Evolutionary conservation across 768 basidiomycete genomes (phyloP), one percentile per base, ranked within the genome.

Genomic region (Daedaleopsis nitida): DNA sequence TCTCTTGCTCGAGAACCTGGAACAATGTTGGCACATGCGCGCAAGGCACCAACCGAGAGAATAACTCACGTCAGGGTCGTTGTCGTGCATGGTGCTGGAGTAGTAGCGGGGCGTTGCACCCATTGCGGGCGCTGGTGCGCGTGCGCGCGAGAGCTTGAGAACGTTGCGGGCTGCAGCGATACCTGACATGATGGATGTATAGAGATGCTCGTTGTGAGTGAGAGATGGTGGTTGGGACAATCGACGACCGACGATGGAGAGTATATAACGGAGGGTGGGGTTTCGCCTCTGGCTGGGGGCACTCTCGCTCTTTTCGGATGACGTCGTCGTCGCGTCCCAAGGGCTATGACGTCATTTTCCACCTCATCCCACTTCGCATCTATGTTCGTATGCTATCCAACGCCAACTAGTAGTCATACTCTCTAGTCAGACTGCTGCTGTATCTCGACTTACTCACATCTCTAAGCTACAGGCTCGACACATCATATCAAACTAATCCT

Each of bases 1-100:
- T 77, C 68, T 77, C 76, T 16, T 38, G 45, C 56, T 76, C 76
- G 23, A 76, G 69, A 9, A 71, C 60, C 73, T 75, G 44, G 8
- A 32, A 32, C 27, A 7, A 32, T 7, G 7, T 35, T 7, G 37
- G 8, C 1, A 27, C 8, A 37, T 16, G 0, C 23, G 13, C 47
- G 44, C 51, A 37, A 32, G n/a, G 14, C 55, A 35, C n/a, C 17
- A 5, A 14, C 11, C 42, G n/a, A 5, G 10, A 9, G 16, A 19
- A 9, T 13, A 27, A 55, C 70, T 12, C 43, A 75, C 72, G 48
- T 74, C 69, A 1, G 75, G 74, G 66, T 77, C 72, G 49, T 75
- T 73, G 35, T 72, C 75, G 62, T 75, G 76, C 54, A 70, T 66
- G 51, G 70, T 71, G 68, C 75, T 74, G 6, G 69, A 68, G 56